Evolutionary conservation across 2,329 filamentous ascomycete species (phyloP).

Genomic region (Paecilomyces formosus): DNA sequence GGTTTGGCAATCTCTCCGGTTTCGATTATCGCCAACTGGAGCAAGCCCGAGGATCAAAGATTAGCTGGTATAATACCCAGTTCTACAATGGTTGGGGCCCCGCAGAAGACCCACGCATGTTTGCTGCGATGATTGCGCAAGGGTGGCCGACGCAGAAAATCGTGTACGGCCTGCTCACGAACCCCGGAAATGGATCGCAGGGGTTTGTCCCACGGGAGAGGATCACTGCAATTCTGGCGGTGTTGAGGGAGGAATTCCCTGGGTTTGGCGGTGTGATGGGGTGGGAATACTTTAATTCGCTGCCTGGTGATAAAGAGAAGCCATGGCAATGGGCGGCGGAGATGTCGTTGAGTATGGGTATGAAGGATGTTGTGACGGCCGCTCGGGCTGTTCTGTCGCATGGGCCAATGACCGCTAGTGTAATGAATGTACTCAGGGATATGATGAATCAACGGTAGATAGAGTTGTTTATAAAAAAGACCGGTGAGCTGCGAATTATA

Average conservation of each 20-base stretch:
- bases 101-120: conserved; percentile 43
- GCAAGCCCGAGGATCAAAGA: conserved; percentile 54
- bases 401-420: conserved; percentile 20
- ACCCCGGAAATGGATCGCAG: conserved; percentile 60
- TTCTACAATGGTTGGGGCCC: conserved; percentile 90
- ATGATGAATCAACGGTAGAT: conserved; percentile 19
- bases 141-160: conserved; percentile 70
- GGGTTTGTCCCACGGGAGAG: conserved; percentile 56
- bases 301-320: conserved; percentile 53
- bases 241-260: conserved; percentile 53
- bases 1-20: conserved; percentile 60
- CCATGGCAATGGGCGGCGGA: conserved; percentile 74
- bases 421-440: conserved; percentile 22
- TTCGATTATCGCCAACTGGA: conserved; percentile 76
- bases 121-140: conserved; percentile 33
- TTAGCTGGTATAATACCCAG: conserved; percentile 84
- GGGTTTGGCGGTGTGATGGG: conserved; percentile 83
- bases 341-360: conserved; percentile 49
- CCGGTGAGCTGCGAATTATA: too few species aligned
- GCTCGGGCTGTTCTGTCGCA: conserved; percentile 21
- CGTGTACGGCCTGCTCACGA: conserved; percentile 75
- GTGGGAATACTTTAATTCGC: conserved; percentile 89
- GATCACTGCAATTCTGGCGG: conserved; percentile 50
- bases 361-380: conserved; percentile 30
- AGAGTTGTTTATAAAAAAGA: background rate